Evolutionary conservation across 2,329 filamentous ascomycete species (phyloP).

Genomic region (Plenodomus tracheiphilus): DNA sequence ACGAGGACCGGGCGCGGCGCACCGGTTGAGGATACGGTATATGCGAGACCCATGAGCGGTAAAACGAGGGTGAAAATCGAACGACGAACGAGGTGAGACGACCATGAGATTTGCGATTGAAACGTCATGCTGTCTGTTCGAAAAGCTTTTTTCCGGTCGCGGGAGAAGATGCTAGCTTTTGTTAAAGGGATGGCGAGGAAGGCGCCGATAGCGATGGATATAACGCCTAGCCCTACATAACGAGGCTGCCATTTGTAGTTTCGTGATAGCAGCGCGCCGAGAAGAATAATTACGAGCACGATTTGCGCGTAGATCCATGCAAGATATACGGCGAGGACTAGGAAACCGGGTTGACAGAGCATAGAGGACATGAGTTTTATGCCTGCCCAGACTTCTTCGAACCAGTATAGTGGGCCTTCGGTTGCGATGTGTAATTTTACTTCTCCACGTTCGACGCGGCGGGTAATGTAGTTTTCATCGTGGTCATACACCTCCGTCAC

Average conservation of each 20-base stretch:
- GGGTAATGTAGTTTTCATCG: conserved; percentile 53
- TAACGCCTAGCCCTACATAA: conserved; percentile 68
- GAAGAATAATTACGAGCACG: conserved; percentile 69
- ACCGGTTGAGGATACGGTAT: conserved; percentile 68
- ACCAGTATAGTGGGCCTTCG: conserved; percentile 75
- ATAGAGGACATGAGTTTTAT: conserved; percentile 68
- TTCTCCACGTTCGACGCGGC: conserved; percentile 69
- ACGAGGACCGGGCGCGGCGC: conserved; percentile 61
- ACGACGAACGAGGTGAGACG: conserved; percentile 71
- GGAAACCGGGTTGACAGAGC: conserved; percentile 73
- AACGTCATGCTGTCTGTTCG: conserved; percentile 70
- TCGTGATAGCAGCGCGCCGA: conserved; percentile 72
- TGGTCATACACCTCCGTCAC: conserved; percentile 61
- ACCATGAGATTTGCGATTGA: conserved; percentile 66
- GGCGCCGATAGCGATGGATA: conserved; percentile 69
- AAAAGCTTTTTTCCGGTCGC: conserved; percentile 62
- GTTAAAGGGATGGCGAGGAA: conserved; percentile 72
- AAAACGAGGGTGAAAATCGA: conserved; percentile 68
- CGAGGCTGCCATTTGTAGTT: conserved; percentile 67
- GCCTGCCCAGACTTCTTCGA: conserved; percentile 74
- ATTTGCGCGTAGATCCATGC: conserved; percentile 80
- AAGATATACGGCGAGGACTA: conserved; percentile 71
- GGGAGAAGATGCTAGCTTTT: conserved; percentile 70
- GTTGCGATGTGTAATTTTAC: conserved; percentile 75
- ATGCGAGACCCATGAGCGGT: conserved; percentile 68